These are phyloP conservation scores for Cyphellophora attinorum DNA, from an alignment of 2,329 filamentous ascomycete species.

Conservation along the genomic window DNA sequence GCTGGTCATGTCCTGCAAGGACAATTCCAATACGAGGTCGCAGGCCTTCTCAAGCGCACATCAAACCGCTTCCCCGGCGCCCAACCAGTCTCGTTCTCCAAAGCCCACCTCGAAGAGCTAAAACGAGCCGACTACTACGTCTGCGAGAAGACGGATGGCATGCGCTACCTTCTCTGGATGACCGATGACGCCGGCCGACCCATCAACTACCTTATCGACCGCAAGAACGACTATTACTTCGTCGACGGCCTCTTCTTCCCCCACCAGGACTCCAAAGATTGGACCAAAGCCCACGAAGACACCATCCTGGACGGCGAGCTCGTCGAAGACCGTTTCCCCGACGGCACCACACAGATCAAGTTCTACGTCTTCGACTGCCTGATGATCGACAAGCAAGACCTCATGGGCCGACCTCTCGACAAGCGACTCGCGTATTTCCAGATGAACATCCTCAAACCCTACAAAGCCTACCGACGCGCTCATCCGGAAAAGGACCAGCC, in stretches of 20 bases:
- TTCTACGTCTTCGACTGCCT: constrained; percentile 94
- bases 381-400: constrained; percentile 63
- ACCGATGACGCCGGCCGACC: constrained; percentile 48
- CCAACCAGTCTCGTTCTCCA: constrained; percentile 86
- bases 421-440: constrained; percentile 84
- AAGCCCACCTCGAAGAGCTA: constrained; percentile 73
- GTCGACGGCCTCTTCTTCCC: constrained; percentile 77
- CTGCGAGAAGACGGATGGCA: constrained; percentile 96
- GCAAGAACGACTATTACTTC: constrained; percentile 94
- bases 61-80: constrained; percentile 63
- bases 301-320: constrained; percentile 91
- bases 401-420: constrained; percentile 73
- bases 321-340: constrained; percentile 67
- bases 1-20: constrained; percentile 51
- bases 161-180: constrained; percentile 89
- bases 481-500: constrained; percentile 61
- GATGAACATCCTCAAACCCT: constrained; percentile 67
- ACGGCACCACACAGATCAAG: constrained; percentile 60
- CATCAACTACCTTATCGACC: constrained; percentile 86
- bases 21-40: constrained; percentile 62
- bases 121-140: constrained; percentile 84
- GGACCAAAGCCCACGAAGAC: constrained; percentile 59
- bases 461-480: constrained; percentile 63
- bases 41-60: constrained; percentile 62
- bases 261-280: constrained; percentile 50